Conservation (phyloP, 768 basidiomycete species). For the Leccinum barrowsii region DNA sequence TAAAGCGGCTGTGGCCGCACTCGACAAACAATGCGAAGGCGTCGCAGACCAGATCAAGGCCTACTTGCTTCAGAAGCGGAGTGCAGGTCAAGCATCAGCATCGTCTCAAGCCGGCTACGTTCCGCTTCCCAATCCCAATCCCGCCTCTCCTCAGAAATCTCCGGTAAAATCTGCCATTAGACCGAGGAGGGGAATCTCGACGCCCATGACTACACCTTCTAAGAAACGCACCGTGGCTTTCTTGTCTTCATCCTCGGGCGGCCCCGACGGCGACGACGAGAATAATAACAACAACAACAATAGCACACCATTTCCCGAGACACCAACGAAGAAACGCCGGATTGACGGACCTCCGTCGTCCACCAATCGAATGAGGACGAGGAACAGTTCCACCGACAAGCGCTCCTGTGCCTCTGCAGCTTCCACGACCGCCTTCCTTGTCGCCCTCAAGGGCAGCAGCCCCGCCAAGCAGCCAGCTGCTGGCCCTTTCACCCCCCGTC, state of each 20-base stretch:
- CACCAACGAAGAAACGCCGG: slow-evolving; percentile 43
- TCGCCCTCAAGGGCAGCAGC: slow-evolving; percentile 10
- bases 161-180: slow-evolving; percentile 18
- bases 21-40: slow-evolving; percentile 25
- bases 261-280: slow-evolving; percentile 11
- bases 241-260: slow-evolving; percentile 7
- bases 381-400: slow-evolving; percentile 11
- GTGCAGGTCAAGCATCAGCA: background rate
- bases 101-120: background rate
- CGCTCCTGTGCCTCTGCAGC: background rate
- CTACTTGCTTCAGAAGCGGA: slow-evolving; percentile 2
- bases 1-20: slow-evolving; percentile 16
- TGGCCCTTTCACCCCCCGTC: slow-evolving; percentile 26
- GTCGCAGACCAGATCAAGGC: slow-evolving; percentile 25
- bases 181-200: slow-evolving; percentile 1
- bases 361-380: slow-evolving; percentile 11
- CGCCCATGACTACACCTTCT: slow-evolving; percentile 15
- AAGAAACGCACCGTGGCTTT: slow-evolving; percentile 33
- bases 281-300: background rate
- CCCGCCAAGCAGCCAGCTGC: slow-evolving; percentile 2
- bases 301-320: slow-evolving; percentile 31
- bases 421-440: slow-evolving; percentile 17
- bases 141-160: slow-evolving; percentile 18
- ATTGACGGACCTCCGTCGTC: slow-evolving; percentile 13
- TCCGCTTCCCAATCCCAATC: background rate